Evolutionary conservation across 1,139 yeast genomes (phyloP), one percentile per base, ranked within the genome.

Genomic region (Diutina ranongensis): DNA sequence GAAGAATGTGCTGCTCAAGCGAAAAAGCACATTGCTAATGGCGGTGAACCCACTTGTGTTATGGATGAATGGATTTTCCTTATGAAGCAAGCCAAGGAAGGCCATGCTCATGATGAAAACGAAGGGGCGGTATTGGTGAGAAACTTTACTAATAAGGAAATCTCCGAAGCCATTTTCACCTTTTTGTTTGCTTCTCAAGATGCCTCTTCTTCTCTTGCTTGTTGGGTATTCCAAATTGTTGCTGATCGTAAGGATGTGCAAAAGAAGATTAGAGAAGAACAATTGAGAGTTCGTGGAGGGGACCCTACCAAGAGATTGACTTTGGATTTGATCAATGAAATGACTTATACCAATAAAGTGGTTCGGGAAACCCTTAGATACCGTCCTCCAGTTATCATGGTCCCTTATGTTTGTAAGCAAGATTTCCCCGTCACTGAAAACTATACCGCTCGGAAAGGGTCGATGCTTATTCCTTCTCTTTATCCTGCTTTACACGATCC

Each of bases 321-420:
- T 45, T 72, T 86, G 49, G 89, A 82, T 31, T 67, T 92, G 61
- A 83, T 89, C 53, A 92, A 84, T 52, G 59, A 80, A 56, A 92
- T 92, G 98, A 72, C 68, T 32, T 92, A 86, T 69, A 89, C 98
- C 27, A 73, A 76, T 57, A 80, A 81, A 80, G 96, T 86, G 51
- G 95, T 92, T 50, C 85, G 79, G 68, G 98, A 92, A 70, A 71
- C 92, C 48, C 76, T 92, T 55, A 83, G 98, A 63, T 84, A 84
- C 70, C 83, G 97, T 65, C 98, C 98, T 33, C 98, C 98, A 5
- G 98, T 92, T 52, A 63, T 88, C 49, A 92, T 92, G 98, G 97
- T 92, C 50, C 98, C 98, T 45, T 92, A 92, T 62, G 86, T 86
- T 51, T 96, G 78, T 49, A 92, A 92, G 73, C 72, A 87, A 63